A percentile compares a stretch with the other conserved stretches of the same genome.
phyloP scores from a whole-genome alignment of 441 rosid genomes.

The Eutrema salsugineum region DNA sequence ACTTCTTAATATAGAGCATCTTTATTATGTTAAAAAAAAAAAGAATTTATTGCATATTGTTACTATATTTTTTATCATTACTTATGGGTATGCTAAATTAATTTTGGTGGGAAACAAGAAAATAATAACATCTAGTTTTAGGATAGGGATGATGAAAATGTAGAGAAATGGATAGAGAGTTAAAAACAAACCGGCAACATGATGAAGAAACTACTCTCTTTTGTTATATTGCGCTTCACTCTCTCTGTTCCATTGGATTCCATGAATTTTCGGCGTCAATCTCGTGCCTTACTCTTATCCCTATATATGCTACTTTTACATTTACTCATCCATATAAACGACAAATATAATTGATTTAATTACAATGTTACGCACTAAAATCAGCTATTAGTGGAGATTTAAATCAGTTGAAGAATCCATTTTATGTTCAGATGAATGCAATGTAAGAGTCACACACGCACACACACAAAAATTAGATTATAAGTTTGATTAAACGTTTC shows the following conservation, averaged over 20 bases:
- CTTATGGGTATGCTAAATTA: background rate
- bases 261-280: conserved; percentile 23
- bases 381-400: background rate
- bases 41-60: background rate
- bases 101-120: conserved; percentile 13
- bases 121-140: conserved; percentile 27
- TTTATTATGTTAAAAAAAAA: background rate
- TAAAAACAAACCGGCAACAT: conserved; percentile 27
- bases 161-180: conserved; percentile 17
- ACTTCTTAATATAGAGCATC: background rate
- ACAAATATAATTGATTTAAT: background rate
- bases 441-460: background rate
- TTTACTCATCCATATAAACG: conserved; percentile 3
- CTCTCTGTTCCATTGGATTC: conserved; percentile 31
- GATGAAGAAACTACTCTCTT: conserved; percentile 29
- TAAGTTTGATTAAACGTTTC: background rate
- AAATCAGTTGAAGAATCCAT: background rate
- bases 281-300: conserved; percentile 14
- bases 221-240: conserved; percentile 5
- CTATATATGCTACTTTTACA: background rate
- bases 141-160: conserved; percentile 32
- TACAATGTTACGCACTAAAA: background rate
- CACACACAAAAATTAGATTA: too few relatives aligned
- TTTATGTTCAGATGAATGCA: background rate
- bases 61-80: background rate